These are phyloP conservation scores for Pseudonitzschia multiseries DNA, from an alignment of 108 stramenopile species.

Conservation along the genomic window DNA sequence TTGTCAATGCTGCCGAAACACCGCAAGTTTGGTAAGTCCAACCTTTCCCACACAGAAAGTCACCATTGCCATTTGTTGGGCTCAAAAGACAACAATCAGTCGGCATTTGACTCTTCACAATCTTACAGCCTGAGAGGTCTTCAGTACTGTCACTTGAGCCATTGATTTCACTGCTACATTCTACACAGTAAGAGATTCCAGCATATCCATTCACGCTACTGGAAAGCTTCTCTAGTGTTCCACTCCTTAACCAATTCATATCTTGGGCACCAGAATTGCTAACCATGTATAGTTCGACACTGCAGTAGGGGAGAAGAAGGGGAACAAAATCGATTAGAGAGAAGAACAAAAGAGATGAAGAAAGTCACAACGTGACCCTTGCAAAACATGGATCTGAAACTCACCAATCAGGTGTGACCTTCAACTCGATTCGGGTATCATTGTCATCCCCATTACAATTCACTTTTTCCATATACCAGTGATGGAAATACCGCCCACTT, in stretches of 20 bases:
- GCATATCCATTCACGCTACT: conserved; percentile 8
- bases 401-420: conserved; percentile 10
- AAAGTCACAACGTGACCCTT: background rate
- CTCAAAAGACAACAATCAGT: conserved; percentile 3
- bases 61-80: background rate
- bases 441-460: background rate
- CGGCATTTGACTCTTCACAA: background rate
- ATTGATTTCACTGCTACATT: background rate
- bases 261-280: background rate
- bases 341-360: background rate
- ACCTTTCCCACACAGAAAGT: background rate
- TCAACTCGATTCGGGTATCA: conserved; percentile 1
- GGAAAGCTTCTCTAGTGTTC: background rate
- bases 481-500: conserved; percentile 14
- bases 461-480: conserved; percentile 10
- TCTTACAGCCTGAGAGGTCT: background rate
- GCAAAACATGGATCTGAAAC: background rate
- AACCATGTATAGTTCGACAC: conserved; percentile 8
- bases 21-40: background rate
- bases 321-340: background rate
- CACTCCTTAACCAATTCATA: background rate
- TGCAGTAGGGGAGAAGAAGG: background rate
- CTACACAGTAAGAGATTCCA: conserved; percentile 7
- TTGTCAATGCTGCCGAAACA: background rate
- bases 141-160: background rate